Evolutionary conservation across 768 basidiomycete genomes (phyloP), one percentile per base, ranked within the genome.

Genomic region (Basidioascus undulatus): DNA sequence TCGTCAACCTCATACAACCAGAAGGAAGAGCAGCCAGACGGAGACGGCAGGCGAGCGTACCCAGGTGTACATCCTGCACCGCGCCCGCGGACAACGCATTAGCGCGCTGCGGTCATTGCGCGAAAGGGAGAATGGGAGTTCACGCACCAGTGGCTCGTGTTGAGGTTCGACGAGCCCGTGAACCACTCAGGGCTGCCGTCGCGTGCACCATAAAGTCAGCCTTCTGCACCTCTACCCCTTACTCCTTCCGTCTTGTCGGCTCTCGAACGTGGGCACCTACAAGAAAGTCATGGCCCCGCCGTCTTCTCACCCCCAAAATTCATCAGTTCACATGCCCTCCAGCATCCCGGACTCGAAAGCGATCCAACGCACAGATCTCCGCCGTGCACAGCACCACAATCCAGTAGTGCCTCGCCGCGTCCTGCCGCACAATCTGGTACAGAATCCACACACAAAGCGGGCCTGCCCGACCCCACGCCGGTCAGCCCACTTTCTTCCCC

Each of bases 171-270:
- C 51, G 69, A 76, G 16, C 76, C 77, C 1, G 67, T 72, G 36
- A 83, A 59, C 78, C 78, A 82, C 58, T 82, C 80, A 1, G 80
- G 80, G 51, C n/a, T n/a, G n/a, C n/a, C n/a, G n/a, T n/a, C n/a
- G 28, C 28, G 28, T 15, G 28, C 28, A 15, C 28, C 15, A 30
- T 9, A 30, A 30, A 15, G 10, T 30, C 15, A 9, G 28, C 2
- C 10, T 9, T 30, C 9, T 15, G 9, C 28, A 30, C 72, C 23
- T 2, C 43, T 47, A 38, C 44, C 37, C 47, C 65, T 32, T 35
- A 77, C 47, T 13, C 47, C 47, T 26, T 47, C 44, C 24, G 42
- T 42, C 24, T 47, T 42, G 13, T 30, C 42, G 5, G 41, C 36
- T 3, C 41, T 42, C 34, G 13, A 34, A 15, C 4, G 15, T 10